phyloP scores from a whole-genome alignment of 208 protist species.

The Trypanosoma brucei region DNA sequence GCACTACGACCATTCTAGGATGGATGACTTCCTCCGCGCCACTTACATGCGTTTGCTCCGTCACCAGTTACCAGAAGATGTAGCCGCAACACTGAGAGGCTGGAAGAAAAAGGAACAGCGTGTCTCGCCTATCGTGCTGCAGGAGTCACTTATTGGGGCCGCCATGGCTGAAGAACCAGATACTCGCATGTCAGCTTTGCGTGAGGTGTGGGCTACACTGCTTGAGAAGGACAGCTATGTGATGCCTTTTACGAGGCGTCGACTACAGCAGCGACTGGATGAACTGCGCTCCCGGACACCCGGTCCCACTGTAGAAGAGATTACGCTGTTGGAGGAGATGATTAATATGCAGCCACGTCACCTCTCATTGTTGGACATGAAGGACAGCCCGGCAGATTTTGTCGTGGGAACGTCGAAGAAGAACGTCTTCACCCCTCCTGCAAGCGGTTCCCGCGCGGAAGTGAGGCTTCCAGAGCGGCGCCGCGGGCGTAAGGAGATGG shows the following conservation, averaged over 20 bases:
- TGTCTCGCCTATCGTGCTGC: slow-evolving; percentile 76
- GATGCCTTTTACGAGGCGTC: slow-evolving; percentile 80
- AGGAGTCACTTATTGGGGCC: slow-evolving; percentile 77
- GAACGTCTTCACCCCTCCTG: slow-evolving; percentile 50
- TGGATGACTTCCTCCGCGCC: slow-evolving; percentile 86
- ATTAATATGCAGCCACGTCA: slow-evolving; percentile 63
- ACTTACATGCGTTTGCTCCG: slow-evolving; percentile 74
- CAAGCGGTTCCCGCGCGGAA: neutral
- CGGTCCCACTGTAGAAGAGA: slow-evolving; percentile 23
- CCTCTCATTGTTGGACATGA: slow-evolving; percentile 77
- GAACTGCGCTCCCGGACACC: slow-evolving; percentile 24
- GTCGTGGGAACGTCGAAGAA: slow-evolving; percentile 67
- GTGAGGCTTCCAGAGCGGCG: neutral
- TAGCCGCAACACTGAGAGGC: slow-evolving; percentile 26
- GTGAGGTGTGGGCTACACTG: slow-evolving; percentile 47
- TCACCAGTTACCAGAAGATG: slow-evolving; percentile 60
- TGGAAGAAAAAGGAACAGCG: slow-evolving; percentile 33
- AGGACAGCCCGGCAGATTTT: slow-evolving; percentile 84
- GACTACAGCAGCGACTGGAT: slow-evolving; percentile 36
- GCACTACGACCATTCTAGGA: slow-evolving; percentile 30
- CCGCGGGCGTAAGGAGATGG: neutral
- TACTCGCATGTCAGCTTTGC: slow-evolving; percentile 29
- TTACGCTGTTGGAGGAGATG: slow-evolving; percentile 34
- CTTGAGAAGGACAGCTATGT: slow-evolving; percentile 70
- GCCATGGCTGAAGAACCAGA: slow-evolving; percentile 30